Evolutionary conservation across 2,329 filamentous ascomycete genomes (phyloP).

Genomic region (Pseudogymnoascus sp.): DNA sequence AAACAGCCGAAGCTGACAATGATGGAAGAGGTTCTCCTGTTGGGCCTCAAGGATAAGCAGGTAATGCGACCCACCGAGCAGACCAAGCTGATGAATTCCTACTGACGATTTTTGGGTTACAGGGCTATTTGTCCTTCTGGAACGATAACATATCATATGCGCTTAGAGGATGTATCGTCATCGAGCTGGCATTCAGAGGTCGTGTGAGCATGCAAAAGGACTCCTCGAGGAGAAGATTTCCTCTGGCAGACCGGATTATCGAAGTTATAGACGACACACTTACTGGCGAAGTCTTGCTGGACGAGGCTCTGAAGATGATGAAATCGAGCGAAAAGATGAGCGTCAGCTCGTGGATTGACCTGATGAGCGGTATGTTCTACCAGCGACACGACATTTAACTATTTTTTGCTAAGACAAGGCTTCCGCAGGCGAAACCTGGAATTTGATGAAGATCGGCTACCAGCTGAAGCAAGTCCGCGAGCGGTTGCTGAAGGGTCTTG

Average conservation of each 20-base stretch:
- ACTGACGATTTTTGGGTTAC: slow-evolving; percentile 13
- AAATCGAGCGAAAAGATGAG: slow-evolving; percentile 99
- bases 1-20: slow-evolving; percentile 97
- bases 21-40: slow-evolving; percentile 95
- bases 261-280: slow-evolving; percentile 95
- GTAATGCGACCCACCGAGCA: slow-evolving; percentile 42
- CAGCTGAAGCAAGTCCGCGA: slow-evolving; percentile 99
- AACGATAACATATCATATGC: slow-evolving; percentile 99
- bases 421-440: slow-evolving; percentile 90
- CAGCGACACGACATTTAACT: slow-evolving; percentile 12
- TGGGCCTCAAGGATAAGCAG: slow-evolving; percentile 98
- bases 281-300: slow-evolving; percentile 92
- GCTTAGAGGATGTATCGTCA: slow-evolving; percentile 92
- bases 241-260: slow-evolving; percentile 85
- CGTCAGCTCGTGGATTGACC: slow-evolving; percentile 96
- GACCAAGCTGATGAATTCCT: slow-evolving; percentile 2
- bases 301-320: slow-evolving; percentile 99
- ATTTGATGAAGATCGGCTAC: slow-evolving; percentile 99
- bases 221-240: slow-evolving; percentile 82
- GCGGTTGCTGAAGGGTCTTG: slow-evolving; percentile 90
- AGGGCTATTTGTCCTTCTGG: slow-evolving; percentile 99
- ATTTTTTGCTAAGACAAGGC: slow-evolving; percentile 6
- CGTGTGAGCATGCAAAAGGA: slow-evolving; percentile 99
- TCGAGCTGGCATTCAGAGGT: slow-evolving; percentile 92
- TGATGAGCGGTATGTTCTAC: slow-evolving; percentile 76